Evolutionary conservation across 2,329 filamentous ascomycete genomes (phyloP), one percentile per base, ranked within the genome.

Genomic region (Tolypocladium inflatum): DNA sequence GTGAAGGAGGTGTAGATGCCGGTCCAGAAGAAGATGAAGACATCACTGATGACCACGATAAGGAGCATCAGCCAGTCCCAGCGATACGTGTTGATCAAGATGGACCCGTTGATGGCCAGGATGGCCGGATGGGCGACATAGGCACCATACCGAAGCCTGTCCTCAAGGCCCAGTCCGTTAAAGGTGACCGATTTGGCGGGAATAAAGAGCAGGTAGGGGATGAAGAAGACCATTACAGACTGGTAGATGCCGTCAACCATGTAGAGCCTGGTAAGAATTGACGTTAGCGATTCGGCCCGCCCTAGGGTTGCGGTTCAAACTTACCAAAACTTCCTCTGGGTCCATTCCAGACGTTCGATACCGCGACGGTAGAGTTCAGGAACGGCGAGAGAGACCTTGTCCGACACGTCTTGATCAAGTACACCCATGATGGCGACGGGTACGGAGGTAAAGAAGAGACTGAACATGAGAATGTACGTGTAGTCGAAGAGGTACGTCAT

Each of bases 401-500:
- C 94, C 64, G 90, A 90, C 54, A 99, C 93, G 70, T 99, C 94
- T 75, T 99, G 94, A 68, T 99, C 94, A 62, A 99, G 80, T 48
- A 99, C 89, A 74, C 94, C 94, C 85, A 97, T 95, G 65, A 99
- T 85, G 65, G 94, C 92, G 61, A 97, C 90, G 3, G 94, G 91
- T 23, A 97, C 75, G 19, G 94, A 99, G 7, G 94, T 99, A 74
- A 99, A 99, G 58, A 92, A 89, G 71, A 99, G 78, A 76, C 97
- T 97, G 81, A 96, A 96, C 70, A 97, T 82, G 62, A 97, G 81
- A 67, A 99, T 96, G 75, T 97, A 99, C 45, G 91, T 95, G 78
- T 96, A 97, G 73, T 99, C 94, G 76, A 95, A 97, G 56, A 97
- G 85, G 71, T 97, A 97, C 51, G 92, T 93, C 73, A 93, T 91